Evolutionary conservation across 1,284 basidiomycete genomes (phyloP).

Genomic region (Bondarzewia mesenterica): DNA sequence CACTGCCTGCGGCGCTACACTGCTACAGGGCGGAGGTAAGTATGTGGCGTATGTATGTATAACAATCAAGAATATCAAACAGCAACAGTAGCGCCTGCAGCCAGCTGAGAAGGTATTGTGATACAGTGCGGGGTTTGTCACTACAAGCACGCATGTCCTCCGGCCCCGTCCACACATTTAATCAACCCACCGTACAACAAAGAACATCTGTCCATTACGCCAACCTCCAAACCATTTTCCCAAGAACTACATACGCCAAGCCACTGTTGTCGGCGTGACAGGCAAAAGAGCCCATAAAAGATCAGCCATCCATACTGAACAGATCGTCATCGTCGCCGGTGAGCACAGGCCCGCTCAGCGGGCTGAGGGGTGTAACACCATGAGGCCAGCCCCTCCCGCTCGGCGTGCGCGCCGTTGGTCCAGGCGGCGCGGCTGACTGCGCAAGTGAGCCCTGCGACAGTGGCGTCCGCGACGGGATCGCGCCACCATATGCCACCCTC

Average conservation of each 20-base stretch:
- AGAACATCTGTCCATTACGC: not conserved
- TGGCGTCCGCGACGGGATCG: constrained; percentile 17
- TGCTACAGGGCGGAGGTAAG: not conserved
- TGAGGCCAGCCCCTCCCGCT: constrained; percentile 31
- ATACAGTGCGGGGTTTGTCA: not conserved
- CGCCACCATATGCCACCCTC: constrained; percentile 23
- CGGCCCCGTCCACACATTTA: not conserved
- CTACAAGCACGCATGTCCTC: not conserved
- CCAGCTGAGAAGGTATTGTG: not conserved
- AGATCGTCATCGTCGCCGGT: constrained; percentile 57
- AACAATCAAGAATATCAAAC: not conserved
- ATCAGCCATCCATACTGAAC: constrained; percentile 55
- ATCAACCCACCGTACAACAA: no score
- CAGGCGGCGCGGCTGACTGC: constrained; percentile 16
- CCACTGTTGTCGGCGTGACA: no score
- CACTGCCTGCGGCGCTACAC: not conserved
- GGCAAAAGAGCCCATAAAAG: no score
- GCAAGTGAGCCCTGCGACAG: constrained; percentile 13
- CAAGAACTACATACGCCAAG: not conserved
- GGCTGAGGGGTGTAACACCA: constrained; percentile 34
- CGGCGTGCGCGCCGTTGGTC: constrained; percentile 31
- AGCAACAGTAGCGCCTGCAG: not conserved
- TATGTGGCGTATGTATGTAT: not conserved
- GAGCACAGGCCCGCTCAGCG: constrained; percentile 48
- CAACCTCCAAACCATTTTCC: not conserved